Percentiles rank a stretch among this genome's conserved stretches.
These are phyloP conservation scores for Dothideomycetidae sp. DNA, from an alignment of 2,329 filamentous ascomycete genomes.

Conservation along the genomic window DNA sequence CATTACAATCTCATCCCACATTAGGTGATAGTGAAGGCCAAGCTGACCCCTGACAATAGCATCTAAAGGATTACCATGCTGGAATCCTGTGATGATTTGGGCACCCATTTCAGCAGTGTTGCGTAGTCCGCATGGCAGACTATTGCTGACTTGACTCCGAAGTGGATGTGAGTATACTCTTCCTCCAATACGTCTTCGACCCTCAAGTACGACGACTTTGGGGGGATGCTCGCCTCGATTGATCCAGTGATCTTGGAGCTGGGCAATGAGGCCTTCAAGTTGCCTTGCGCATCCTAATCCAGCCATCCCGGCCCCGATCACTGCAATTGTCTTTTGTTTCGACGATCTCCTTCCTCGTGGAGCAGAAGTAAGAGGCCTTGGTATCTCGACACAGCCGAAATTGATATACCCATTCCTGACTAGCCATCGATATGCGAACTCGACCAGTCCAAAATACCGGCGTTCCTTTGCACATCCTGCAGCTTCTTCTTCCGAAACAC, in stretches of 20 bases:
- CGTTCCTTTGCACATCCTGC: slow-evolving; percentile 77
- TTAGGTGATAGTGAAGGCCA: slow-evolving; percentile 67
- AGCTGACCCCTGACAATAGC: slow-evolving; percentile 82
- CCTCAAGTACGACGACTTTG: slow-evolving; percentile 70
- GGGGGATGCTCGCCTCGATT: slow-evolving; percentile 54
- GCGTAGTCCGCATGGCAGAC: slow-evolving; percentile 39
- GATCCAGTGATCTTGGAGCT: slow-evolving; percentile 56
- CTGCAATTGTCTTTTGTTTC: slow-evolving; percentile 59
- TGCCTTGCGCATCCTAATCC: slow-evolving; percentile 87
- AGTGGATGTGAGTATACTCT: slow-evolving; percentile 77
- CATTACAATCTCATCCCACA: slow-evolving; percentile 69
- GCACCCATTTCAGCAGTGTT: slow-evolving; percentile 93
- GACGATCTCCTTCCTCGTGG: slow-evolving; percentile 23
- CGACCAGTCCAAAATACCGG: slow-evolving; percentile 79
- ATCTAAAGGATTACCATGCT: slow-evolving; percentile 86
- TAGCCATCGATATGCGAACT: slow-evolving; percentile 84
- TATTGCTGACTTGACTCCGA: slow-evolving; percentile 42
- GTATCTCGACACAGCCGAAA: slow-evolving; percentile 76
- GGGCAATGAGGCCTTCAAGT: slow-evolving; percentile 68
- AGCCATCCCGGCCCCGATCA: slow-evolving; percentile 89
- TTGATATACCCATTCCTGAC: slow-evolving; percentile 88
- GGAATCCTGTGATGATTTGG: slow-evolving; percentile 96
- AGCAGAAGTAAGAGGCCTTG: slow-evolving; percentile 29
- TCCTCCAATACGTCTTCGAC: slow-evolving; percentile 72
- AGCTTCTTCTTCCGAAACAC: slow-evolving; percentile 71